Evolutionary conservation across 2,329 filamentous ascomycete species (phyloP), one percentile per base, ranked within the genome.

Genomic region (Metarhizium humberi): DNA sequence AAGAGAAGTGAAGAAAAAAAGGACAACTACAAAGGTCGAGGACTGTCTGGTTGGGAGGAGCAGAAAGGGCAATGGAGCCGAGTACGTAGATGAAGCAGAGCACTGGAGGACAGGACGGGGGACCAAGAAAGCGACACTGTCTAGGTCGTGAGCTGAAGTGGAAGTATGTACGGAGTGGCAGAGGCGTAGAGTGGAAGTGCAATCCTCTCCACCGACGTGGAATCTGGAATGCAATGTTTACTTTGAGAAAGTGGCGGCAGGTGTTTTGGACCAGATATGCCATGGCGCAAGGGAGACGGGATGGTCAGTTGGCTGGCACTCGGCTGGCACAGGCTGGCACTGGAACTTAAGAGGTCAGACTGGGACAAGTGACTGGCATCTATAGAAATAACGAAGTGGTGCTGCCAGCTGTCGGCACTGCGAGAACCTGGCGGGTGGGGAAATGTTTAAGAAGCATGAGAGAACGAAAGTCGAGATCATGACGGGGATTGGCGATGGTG

Each of bases 141-240:
- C 20, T 14, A 45, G 45, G 50, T 29, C 46, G 20, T 40, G 56
- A 53, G 54, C 53, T 57, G 45, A 58, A 59, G 55, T 45, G 55
- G 51, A 52, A 56, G 51, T 20, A 25, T 25, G 25, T 25, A 25
- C 25, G 25, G 25, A 25, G 25, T 25, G 25, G 25, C 25, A 16
- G 43, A 46, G 55, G 30, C 42, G 52, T 52, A 25, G 47, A 38
- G 43, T 14, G 8, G 43, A 46, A 46, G 43, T 20, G 38, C 43
- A 53, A 29, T 25, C 32, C 3, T 32, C 36, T 52, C 40, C 40
- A 42, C 34, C 51, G 40, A 38, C 18, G 42, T 40, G 45, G 13
- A 46, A 55, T 47, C 47, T 60, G 59, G 60, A 62, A 62, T 62
- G 60, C 55, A 62, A 59, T 57, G 54, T 58, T 60, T 54, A 52